Evolutionary conservation across 257 asterid genomes (phyloP), one percentile per base, ranked within the genome.

Genomic region (Penstemon newberryi): DNA sequence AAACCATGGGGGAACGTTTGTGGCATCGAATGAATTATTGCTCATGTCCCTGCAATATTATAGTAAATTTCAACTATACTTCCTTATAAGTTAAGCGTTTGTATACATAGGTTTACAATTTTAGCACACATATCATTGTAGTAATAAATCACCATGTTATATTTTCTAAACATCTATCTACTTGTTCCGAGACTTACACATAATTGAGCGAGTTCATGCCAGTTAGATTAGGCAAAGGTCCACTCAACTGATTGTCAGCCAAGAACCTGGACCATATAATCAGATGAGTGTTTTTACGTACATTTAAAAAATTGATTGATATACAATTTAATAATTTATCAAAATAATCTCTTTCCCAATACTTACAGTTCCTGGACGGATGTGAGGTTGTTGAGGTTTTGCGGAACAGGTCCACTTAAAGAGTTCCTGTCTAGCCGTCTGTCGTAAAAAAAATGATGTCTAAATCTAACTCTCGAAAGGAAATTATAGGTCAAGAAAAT

Each of bases 351-450:
- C 33, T 25, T 25, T 25, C 1, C 47, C 50, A 70, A 62, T 46
- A 74, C 94, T 84, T 87, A 94, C 99, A 94, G 82, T 66, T 86
- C 91, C 13, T 66, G 81, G 64, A 88, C 69, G 33, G 10, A 5
- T 37, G 80, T 75, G 81, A 94, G 96, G 52, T 74, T 86, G 82
- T 70, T 82, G 82, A 94, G 81, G 78, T 70, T 94, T 69, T 25
- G 36, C 8, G 93, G 92, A 69, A 91, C 89, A 45, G 81, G 3
- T 72, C 96, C 96, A 11, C 52, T 79, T 38, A 91, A 65, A 13
- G 60, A 64, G 76, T 91, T 91, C 76, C 75, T 78, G 79, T 91
- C 96, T 8, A 91, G 90, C 45, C 98, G 90, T 63, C 98, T 91
- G 75, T 77, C 18, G 66, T 55, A 65, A 56, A 40, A 18, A 40